Evolutionary conservation across 2,329 filamentous ascomycete genomes (phyloP).

Genomic region (Penicillium brasilianum): DNA sequence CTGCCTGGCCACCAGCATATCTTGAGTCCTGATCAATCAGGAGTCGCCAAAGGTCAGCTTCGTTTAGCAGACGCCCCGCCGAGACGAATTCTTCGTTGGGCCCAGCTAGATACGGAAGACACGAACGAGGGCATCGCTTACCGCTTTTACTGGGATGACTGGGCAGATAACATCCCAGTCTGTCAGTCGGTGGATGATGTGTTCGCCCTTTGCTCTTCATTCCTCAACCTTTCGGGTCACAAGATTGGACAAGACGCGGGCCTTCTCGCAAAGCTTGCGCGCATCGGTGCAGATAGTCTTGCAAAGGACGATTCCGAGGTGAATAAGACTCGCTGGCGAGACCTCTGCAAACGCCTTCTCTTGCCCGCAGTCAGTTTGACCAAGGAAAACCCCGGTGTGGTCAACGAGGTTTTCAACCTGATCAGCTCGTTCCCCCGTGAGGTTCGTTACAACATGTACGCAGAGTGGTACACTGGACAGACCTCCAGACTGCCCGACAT

Average conservation of each 20-base stretch:
- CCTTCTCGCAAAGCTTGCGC: constrained; percentile 79
- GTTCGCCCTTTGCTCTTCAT: constrained; percentile 80
- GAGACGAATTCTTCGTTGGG: constrained; percentile 79
- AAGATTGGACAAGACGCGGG: constrained; percentile 84
- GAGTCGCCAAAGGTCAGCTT: constrained; percentile 71
- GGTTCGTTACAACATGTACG: constrained; percentile 84
- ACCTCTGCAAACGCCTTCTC: constrained; percentile 81
- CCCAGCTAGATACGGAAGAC: constrained; percentile 77
- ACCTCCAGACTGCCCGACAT: constrained; percentile 79
- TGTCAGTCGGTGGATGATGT: constrained; percentile 91
- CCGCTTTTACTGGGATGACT: constrained; percentile 96
- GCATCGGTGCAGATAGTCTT: constrained; percentile 80
- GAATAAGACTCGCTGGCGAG: constrained; percentile 81
- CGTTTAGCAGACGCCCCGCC: constrained; percentile 63
- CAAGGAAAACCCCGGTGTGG: constrained; percentile 79
- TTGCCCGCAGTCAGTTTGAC: constrained; percentile 87
- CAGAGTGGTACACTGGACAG: constrained; percentile 86
- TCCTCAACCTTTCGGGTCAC: constrained; percentile 84
- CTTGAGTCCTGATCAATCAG: constrained; percentile 66
- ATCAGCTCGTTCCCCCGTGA: constrained; percentile 77
- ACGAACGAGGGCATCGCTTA: constrained; percentile 77
- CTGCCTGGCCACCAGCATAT: constrained; percentile 57
- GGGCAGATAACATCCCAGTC: constrained; percentile 88
- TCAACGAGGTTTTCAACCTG: constrained; percentile 85
- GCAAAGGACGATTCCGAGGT: constrained; percentile 68